Base-by-base conservation (phyloP, 768 basidiomycete genomes). In the Mycena capillaripes region DNA sequence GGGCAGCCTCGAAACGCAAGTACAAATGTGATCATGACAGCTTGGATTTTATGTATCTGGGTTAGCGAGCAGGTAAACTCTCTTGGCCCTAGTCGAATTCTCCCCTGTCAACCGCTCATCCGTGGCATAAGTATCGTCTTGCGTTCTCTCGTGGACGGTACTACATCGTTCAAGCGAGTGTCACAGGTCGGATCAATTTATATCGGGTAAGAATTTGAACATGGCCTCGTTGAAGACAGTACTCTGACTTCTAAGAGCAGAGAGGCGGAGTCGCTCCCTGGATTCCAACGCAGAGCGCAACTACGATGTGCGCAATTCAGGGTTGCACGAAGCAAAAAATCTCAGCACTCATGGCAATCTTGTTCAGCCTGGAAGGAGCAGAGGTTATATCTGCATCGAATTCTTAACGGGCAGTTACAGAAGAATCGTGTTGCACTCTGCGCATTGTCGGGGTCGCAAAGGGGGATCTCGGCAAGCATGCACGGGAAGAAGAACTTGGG, bases 201-300 rank as follows among this genome's bases (percentile, higher is more conserved):
- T 55, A 55, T 55, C 32, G 53, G 30, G 27, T 55, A 32, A 32
- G 53, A 55, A 55, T 55, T 55, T 32, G 29, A 55, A 55, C 53
- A 30, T 55, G 30, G 32, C 53, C 29, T 55, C 53, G 53, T 55
- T 55, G 53, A 55, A 57, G 34, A 57, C 56, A 57, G 56, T 57
- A 57, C 30, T 57, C 56, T 36, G n/a, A 36, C 34, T 57, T 57
- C 56, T 57, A 57, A 57, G 56, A 36, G 56, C 56, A 57, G 56
- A 57, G 56, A 57, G 56, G 56, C 32, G 56, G 56, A 57, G 56
- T 57, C 56, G 56, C 56, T 36, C 56, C 56, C 56, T 32, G 56
- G 56, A 36, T 36, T 17, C 30, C 32, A 36, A 57, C 59, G 40
- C 59, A 60, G 59, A 61, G 40, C 59, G 59, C 42, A 55, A 55